Conservation (phyloP, 148 eudicot species). For the Beta vulgaris region DNA sequence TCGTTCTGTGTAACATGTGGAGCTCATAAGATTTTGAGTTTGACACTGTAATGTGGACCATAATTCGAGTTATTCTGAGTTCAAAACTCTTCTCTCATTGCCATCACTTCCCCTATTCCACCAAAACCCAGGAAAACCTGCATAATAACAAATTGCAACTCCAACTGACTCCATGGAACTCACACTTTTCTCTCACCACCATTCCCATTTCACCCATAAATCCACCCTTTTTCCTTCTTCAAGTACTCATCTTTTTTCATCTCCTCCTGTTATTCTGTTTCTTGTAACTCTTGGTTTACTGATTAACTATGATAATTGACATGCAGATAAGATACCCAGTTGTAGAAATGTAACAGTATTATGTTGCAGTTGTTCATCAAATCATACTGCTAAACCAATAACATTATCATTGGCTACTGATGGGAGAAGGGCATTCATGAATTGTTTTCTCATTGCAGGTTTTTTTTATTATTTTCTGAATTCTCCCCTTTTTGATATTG, state of each 20-base stretch:
- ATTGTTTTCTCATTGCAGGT: conserved; percentile 31
- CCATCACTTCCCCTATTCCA: not conserved
- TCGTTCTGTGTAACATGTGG: too few relatives aligned
- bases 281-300: too few relatives aligned
- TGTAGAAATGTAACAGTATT: conserved; percentile 16
- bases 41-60: not conserved
- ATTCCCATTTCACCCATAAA: conserved; percentile 8
- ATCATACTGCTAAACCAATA: conserved; percentile 7
- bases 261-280: not conserved
- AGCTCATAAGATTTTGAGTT: too few relatives aligned
- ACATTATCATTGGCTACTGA: conserved; percentile 14
- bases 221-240: not conserved
- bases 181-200: conserved; percentile 22
- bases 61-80: not conserved
- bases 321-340: conserved; percentile 24
- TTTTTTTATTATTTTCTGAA: not conserved
- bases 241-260: conserved; percentile 2
- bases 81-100: too few relatives aligned
- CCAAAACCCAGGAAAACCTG: not conserved
- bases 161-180: conserved; percentile 27
- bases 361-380: conserved; percentile 27
- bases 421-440: conserved; percentile 34
- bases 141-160: not conserved
- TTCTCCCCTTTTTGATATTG: not conserved
- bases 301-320: not conserved